Percentiles rank a stretch among this genome's conserved stretches.
phyloP scores from a whole-genome alignment of 495 filamentous ascomycete species.

The Cercophora newfieldiana region DNA sequence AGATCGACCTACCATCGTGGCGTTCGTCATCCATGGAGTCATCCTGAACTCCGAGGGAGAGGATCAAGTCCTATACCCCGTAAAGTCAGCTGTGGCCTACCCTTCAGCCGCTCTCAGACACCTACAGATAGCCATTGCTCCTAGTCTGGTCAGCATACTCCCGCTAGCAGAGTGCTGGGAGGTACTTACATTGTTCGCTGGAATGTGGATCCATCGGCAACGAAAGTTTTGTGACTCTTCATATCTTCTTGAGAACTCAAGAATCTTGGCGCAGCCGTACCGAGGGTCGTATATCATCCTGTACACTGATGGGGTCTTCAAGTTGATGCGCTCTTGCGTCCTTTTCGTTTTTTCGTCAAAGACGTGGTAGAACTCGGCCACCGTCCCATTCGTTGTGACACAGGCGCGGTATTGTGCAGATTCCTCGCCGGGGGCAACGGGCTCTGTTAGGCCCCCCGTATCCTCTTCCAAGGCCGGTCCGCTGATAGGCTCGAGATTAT shows the following conservation, averaged over 20 bases:
- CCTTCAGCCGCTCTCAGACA: neutral
- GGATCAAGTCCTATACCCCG: conserved; percentile 15
- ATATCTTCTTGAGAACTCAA: conserved; percentile 2
- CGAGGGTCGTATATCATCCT: conserved; percentile 17
- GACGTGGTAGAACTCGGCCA: conserved; percentile 20
- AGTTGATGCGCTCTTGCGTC: conserved; percentile 16
- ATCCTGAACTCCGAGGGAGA: conserved; percentile 18
- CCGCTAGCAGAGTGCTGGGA: neutral
- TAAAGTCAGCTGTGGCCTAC: neutral
- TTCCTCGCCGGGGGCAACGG: neutral
- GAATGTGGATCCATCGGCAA: conserved; percentile 21
- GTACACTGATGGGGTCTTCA: conserved; percentile 17
- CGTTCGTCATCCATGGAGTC: conserved; percentile 14
- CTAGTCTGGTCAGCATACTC: conserved; percentile 1
- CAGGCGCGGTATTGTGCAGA: neutral
- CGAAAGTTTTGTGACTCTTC: conserved; percentile 12
- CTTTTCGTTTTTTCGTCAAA: neutral
- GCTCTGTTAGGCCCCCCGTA: neutral
- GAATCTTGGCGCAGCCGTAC: conserved; percentile 10
- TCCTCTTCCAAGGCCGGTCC: conserved; percentile 12
- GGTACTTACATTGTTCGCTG: conserved; percentile 19
- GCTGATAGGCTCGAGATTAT: conserved; percentile 15
- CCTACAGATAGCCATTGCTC: conserved; percentile 19
- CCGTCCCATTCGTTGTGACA: neutral
- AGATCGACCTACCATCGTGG: conserved; percentile 10